phyloP scores from a whole-genome alignment of 2,329 filamentous ascomycete species.

The Verticillium tricorpus region DNA sequence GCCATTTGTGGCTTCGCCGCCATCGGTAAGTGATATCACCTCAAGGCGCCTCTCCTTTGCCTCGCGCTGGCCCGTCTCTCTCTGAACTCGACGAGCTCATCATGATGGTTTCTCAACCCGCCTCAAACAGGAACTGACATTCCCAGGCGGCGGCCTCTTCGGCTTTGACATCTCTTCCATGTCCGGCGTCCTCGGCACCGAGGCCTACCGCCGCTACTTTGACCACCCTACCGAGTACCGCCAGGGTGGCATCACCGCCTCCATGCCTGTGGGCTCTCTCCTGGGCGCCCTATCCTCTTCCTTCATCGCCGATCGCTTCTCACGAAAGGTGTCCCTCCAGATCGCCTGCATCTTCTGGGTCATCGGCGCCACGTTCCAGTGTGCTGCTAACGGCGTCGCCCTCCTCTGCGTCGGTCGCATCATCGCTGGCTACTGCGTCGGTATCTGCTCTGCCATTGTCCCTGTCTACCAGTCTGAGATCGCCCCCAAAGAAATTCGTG shows the following conservation, averaged over 20 bases:
- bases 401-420: conserved; percentile 70
- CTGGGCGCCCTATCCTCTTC: conserved; percentile 50
- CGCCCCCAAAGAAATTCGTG: conserved; percentile 52
- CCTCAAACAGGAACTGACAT: background rate
- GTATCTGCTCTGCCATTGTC: conserved; percentile 68
- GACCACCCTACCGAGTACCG: conserved; percentile 51
- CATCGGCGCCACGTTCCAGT: conserved; percentile 49
- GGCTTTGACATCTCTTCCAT: conserved; percentile 78
- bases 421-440: conserved; percentile 69
- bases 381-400: conserved; percentile 58
- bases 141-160: conserved; percentile 61
- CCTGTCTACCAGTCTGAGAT: conserved; percentile 68
- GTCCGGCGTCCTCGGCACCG: conserved; percentile 62
- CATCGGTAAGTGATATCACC: conserved; percentile 42
- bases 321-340: conserved; percentile 45
- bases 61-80: background rate
- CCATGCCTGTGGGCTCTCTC: conserved; percentile 71
- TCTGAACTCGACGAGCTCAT: no score
- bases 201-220: conserved; percentile 70
- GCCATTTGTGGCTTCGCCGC: conserved; percentile 58
- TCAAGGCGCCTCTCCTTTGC: background rate
- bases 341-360: conserved; percentile 47
- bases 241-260: conserved; percentile 67
- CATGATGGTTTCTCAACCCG: background rate
- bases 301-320: conserved; percentile 45